Base-by-base conservation (phyloP, 1,284 basidiomycete species). In the Apiotrichum sp. region DNA sequence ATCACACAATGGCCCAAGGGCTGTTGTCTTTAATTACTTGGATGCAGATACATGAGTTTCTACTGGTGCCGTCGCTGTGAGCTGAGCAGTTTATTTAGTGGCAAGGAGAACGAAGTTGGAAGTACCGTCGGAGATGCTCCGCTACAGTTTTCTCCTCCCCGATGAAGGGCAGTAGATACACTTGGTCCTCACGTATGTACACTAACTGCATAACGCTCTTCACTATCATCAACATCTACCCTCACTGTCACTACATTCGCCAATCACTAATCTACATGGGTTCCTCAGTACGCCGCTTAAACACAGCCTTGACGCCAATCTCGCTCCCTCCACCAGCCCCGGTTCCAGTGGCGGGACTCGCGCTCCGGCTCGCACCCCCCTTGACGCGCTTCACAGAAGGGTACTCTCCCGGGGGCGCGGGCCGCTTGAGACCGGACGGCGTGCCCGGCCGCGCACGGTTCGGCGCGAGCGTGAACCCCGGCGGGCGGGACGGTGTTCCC, bases 271-370 rank as follows among this genome's bases (percentile, higher is more conserved):
- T 22, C 22, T 22, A 22, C 22, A 22, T 22, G 10, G 44, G 51
- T 36, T 52, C 51, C 51, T 52, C 51, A 29, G 51, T 52, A 8
- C 51, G 22, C 6, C 51, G 43, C 55, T 62, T 62, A 43, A 62
- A 62, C 43, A 62, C 48, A 29, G 47, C 61, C 40, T 53, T 55
- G 31, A 59, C 57, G 39, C 61, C 58, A 7, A 57, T 53, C 11
- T 59, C 57, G 14, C 50, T 38, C 16, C 16, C 40, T 38, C 36
- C 36, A 22, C 22, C 22, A 22, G 22, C 22, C 22, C 22, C 22
- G 22, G 22, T 22, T 22, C 22, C 22, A n/a, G 40, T 50, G 16
- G 49, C 51, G 8, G 61, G 61, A 32, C 57, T 59, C 6, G 61
- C 61, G 35, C 50, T 53, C 8, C 61, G 50, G 55, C 60, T 62